Base-by-base conservation (phyloP, 2,329 filamentous ascomycete species). In the Pseudonectria buxi region DNA sequence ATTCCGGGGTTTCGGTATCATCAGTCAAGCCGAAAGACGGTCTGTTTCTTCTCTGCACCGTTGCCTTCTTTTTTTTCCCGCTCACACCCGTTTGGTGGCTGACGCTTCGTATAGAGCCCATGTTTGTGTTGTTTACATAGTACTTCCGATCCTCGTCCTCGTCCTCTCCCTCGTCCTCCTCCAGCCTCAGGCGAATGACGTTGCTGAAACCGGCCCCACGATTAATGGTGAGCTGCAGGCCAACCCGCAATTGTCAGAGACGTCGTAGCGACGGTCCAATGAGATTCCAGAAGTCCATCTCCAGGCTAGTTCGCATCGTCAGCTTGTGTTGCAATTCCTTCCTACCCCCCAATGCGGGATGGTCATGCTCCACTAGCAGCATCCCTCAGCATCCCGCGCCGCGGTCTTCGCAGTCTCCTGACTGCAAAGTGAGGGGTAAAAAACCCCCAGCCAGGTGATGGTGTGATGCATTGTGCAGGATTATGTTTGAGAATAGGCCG, bases 391-490 rank as follows among this genome's bases (percentile, higher is more conserved):
- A 35, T 26, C 33, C 28, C 31, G 36, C 18, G 41, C 42, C 48
- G 37, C 36, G 41, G 32, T 43, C 35, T 29, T 35, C 35, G 33
- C 37, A 27, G 39, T 51, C 49, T 53, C 44, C 46, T 52, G 42
- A 46, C 47, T 34, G 30, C 41, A 36, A 32, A 44, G 44, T 50
- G 44, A 49, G 55, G 53, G 50, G 49, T 49, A 47, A 44, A 40
- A 41, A 35, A 37, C 32, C 50, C 30, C 33, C 40, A 40, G 39
- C 28, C 39, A 30, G 33, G 39, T 44, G 39, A 45, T 45, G 40
- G 44, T 46, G 45, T 51, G 47, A 50, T 54, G 44, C 42, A 39
- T 49, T 39, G 41, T 46, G 44, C 52, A 52, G 48, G 35, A 45
- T 38, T 34, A 39, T 35, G 52, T 56, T 50, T 54, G 49, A 54